Evolutionary conservation across 2,329 filamentous ascomycete species (phyloP).

Genomic region (Cordyceps farinosa): DNA sequence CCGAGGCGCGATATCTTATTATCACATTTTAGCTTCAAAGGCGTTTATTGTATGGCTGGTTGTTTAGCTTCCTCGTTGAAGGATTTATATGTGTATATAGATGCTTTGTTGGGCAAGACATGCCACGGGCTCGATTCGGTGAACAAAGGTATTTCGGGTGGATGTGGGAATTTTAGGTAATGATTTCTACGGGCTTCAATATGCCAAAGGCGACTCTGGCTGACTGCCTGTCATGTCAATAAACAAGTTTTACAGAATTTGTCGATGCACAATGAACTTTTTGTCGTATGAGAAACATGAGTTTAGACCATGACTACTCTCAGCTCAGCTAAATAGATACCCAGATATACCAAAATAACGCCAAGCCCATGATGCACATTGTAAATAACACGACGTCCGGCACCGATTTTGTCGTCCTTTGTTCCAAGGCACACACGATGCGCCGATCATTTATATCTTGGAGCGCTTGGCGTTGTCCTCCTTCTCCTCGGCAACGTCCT

Average conservation of each 20-base stretch:
- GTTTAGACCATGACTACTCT: background rate
- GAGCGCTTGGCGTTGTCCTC: slow-evolving; percentile 37
- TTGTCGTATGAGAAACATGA: background rate
- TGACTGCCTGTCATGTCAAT: background rate
- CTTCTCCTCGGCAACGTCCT: slow-evolving; percentile 29
- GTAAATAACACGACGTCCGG: background rate
- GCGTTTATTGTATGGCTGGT: background rate
- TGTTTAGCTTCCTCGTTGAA: background rate
- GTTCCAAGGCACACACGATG: background rate
- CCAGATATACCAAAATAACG: slow-evolving; percentile 14
- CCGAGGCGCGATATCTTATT: background rate
- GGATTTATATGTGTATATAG: background rate
- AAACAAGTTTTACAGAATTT: background rate
- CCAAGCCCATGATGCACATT: slow-evolving; percentile 15
- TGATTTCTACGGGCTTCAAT: background rate
- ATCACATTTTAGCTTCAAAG: background rate
- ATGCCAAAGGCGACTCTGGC: background rate
- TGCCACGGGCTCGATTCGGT: background rate
- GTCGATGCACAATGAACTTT: background rate
- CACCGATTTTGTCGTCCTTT: background rate
- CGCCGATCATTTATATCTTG: slow-evolving; percentile 28
- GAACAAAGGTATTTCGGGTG: background rate
- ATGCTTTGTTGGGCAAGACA: background rate
- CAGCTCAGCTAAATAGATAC: background rate
- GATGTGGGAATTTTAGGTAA: too few relatives aligned